phyloP scores from a whole-genome alignment of 371 early-diverging fungal species.

The Choanephora cucurbitarum region DNA sequence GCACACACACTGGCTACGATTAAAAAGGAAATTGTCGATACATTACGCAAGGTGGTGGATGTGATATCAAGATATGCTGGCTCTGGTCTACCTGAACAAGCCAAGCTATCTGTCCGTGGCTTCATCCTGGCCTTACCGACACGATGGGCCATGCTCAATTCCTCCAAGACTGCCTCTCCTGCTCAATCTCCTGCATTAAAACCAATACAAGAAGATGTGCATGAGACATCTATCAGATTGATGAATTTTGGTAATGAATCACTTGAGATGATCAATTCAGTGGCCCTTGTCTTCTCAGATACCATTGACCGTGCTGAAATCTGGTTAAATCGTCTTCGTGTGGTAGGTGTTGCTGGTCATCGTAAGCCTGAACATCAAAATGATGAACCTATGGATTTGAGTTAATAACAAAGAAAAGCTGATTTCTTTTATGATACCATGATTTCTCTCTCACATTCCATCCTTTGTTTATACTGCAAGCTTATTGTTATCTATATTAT shows the following conservation, averaged over 20 bases:
- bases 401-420: too few species aligned
- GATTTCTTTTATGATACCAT: too few species aligned
- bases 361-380: not conserved
- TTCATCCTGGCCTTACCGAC: slow-evolving; percentile 86
- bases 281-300: slow-evolving; percentile 79
- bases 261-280: slow-evolving; percentile 76
- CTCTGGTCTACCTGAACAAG: slow-evolving; percentile 82
- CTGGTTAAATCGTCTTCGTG: slow-evolving; percentile 65
- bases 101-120: slow-evolving; percentile 78
- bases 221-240: slow-evolving; percentile 50
- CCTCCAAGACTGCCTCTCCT: slow-evolving; percentile 30
- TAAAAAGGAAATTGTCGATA: slow-evolving; percentile 84
- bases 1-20: slow-evolving; percentile 53
- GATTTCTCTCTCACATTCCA: too few species aligned
- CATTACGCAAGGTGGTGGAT: slow-evolving; percentile 85
- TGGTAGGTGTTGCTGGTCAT: slow-evolving; percentile 30
- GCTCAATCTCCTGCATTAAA: slow-evolving; percentile 43
- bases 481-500: not conserved
- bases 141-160: slow-evolving; percentile 75
- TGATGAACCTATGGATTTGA: not conserved
- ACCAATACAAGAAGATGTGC: slow-evolving; percentile 34
- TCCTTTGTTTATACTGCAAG: too few species aligned
- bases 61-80: slow-evolving; percentile 89
- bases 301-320: slow-evolving; percentile 82
- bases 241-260: slow-evolving; percentile 83